phyloP scores from a whole-genome alignment of 345 rosid species.

The Camelina hispida region DNA sequence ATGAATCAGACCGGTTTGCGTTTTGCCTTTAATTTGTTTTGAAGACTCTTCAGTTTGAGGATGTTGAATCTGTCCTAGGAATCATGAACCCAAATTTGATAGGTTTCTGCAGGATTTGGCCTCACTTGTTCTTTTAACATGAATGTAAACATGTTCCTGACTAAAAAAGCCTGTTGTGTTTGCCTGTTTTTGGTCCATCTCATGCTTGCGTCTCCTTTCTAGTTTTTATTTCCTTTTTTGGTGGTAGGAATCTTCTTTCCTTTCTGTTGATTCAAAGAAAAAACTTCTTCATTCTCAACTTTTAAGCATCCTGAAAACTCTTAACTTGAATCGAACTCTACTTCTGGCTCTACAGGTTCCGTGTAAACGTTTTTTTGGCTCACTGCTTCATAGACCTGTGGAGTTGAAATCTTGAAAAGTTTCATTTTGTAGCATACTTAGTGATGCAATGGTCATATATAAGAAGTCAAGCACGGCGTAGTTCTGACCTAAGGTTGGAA shows the following conservation, averaged over 20 bases:
- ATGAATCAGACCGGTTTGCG: background rate
- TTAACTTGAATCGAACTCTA: background rate
- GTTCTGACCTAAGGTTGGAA: background rate
- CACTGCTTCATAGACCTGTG: background rate
- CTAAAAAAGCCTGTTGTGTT: background rate
- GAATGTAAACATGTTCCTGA: background rate
- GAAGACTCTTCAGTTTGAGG: background rate
- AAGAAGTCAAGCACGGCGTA: background rate
- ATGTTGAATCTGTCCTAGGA: background rate
- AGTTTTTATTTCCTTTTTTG: background rate
- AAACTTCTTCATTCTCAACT: background rate
- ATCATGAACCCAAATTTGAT: background rate
- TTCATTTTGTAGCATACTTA: background rate
- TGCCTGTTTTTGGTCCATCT: conserved; percentile 8
- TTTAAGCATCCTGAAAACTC: background rate
- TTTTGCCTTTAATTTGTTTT: background rate
- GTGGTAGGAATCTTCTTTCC: background rate
- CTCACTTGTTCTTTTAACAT: background rate
- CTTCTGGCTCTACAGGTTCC: background rate
- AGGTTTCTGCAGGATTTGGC: background rate
- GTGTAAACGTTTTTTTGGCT: background rate
- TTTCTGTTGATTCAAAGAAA: background rate
- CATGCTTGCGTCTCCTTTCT: background rate
- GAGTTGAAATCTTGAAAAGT: background rate
- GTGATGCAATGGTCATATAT: background rate